A percentile compares a stretch with the other conserved stretches of the same genome.
Evolutionary conservation across 2,329 filamentous ascomycete genomes (phyloP).

Genomic region (Colletotrichum navitas): DNA sequence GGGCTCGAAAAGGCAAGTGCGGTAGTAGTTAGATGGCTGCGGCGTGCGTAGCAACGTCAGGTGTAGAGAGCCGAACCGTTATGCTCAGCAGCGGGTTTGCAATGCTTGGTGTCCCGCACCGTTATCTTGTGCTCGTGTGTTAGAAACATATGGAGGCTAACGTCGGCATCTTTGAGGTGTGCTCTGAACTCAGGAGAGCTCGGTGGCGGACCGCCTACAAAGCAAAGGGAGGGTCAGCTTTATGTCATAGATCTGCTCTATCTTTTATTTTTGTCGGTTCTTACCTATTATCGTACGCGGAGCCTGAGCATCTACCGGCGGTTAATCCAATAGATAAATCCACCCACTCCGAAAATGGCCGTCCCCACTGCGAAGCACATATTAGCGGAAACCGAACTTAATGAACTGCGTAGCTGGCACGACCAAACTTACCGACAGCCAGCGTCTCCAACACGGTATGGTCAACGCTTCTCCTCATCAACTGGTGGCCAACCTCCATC

Average conservation of each 20-base stretch:
- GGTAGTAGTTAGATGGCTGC: too few relatives aligned
- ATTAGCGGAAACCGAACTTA: not conserved
- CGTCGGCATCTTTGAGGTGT: not conserved
- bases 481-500: constrained; percentile 25
- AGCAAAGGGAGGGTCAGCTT: not conserved
- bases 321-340: constrained; percentile 41
- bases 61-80: not conserved
- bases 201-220: not conserved
- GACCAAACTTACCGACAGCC: constrained; percentile 28
- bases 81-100: not conserved
- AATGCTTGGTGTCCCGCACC: constrained; percentile 16
- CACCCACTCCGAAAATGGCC: constrained; percentile 31
- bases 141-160: not conserved
- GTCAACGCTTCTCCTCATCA: constrained; percentile 38
- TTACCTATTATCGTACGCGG: not conserved
- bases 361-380: constrained; percentile 4
- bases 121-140: not conserved
- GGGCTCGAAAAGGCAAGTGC: not conserved
- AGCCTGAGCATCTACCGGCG: not conserved
- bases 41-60: not conserved
- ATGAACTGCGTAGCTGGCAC: not conserved
- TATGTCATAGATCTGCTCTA: not conserved
- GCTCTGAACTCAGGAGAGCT: not conserved
- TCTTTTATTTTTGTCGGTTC: accelerated
- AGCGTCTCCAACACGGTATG: constrained; percentile 38